Percentiles rank a stretch among this genome's conserved stretches.
Evolutionary conservation across 2,329 filamentous ascomycete genomes (phyloP).

Genomic region (Pezicula carpinea): DNA sequence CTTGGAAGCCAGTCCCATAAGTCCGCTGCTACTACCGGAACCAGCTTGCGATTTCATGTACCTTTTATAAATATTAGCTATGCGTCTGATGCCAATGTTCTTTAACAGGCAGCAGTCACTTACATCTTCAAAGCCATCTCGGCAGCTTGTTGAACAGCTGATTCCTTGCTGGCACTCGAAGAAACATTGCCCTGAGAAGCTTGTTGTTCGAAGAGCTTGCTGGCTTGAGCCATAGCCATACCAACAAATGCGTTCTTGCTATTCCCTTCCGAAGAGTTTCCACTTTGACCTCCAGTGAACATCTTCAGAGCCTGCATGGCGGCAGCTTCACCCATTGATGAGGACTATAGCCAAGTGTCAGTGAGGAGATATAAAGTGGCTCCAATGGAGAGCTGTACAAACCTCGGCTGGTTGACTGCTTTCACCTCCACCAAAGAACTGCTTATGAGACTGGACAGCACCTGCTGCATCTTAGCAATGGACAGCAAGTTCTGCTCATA

Average conservation of each 20-base stretch:
- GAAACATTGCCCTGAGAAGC: conserved; percentile 47
- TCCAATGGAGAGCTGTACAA: conserved; percentile 28
- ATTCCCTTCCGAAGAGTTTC: conserved; percentile 39
- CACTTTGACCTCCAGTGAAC: conserved; percentile 57
- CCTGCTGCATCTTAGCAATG: conserved; percentile 35
- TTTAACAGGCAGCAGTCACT: too few relatives aligned
- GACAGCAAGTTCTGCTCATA: background rate
- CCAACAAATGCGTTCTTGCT: conserved; percentile 78
- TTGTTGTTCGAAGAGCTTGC: conserved; percentile 63
- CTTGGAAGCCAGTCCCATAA: conserved; percentile 54
- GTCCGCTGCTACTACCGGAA: conserved; percentile 36
- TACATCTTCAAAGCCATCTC: conserved; percentile 91
- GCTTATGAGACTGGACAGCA: conserved; percentile 70
- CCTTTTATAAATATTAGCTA: too few relatives aligned
- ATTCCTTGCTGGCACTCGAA: conserved; percentile 69
- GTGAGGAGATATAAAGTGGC: background rate
- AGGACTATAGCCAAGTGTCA: conserved; percentile 22
- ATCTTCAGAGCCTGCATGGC: conserved; percentile 79
- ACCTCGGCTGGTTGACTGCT: conserved; percentile 39
- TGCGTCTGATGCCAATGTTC: too few relatives aligned
- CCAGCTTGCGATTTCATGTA: conserved; percentile 65
- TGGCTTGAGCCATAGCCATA: conserved; percentile 82
- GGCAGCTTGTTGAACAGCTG: conserved; percentile 71
- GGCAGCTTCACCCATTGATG: conserved; percentile 64
- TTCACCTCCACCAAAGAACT: conserved; percentile 58